Evolutionary conservation across 2,329 filamentous ascomycete genomes (phyloP).

Genomic region (Apiospora aurea): DNA sequence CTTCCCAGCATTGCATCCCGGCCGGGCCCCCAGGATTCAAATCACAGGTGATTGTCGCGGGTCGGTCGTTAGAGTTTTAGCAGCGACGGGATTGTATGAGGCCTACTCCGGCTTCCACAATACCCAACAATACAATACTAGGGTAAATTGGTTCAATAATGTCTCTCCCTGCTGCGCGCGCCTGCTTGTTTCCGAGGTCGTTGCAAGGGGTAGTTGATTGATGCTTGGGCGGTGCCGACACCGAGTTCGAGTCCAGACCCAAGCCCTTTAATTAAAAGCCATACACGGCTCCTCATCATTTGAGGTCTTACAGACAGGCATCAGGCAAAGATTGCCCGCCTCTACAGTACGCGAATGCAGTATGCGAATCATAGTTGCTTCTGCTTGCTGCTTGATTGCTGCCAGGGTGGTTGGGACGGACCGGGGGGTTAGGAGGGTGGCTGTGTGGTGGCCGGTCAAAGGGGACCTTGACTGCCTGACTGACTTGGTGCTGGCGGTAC

Average conservation of each 20-base stretch:
- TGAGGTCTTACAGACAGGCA: constrained; percentile 36
- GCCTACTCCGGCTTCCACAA: not conserved
- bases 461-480: not conserved
- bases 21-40: constrained; percentile 10
- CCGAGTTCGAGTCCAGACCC: constrained; percentile 35
- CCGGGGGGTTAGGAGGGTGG: constrained; percentile 30
- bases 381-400: constrained; percentile 32
- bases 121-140: not conserved
- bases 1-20: not conserved
- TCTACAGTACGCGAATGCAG: constrained; percentile 32
- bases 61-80: constrained; percentile 6
- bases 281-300: constrained; percentile 32
- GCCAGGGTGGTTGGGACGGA: constrained; percentile 26
- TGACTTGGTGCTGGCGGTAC: not conserved
- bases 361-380: constrained; percentile 54
- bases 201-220: constrained; percentile 31
- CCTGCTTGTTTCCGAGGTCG: constrained; percentile 15
- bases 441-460: constrained; percentile 10
- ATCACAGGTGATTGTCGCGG: not conserved
- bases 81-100: not conserved
- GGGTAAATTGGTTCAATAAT: constrained; percentile 19
- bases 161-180: constrained; percentile 1
- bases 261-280: constrained; percentile 32
- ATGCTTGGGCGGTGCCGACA: constrained; percentile 28
- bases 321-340: constrained; percentile 34